These are phyloP conservation scores for Cyathus striatus DNA, from an alignment of 768 basidiomycete species.

Conservation along the genomic window DNA sequence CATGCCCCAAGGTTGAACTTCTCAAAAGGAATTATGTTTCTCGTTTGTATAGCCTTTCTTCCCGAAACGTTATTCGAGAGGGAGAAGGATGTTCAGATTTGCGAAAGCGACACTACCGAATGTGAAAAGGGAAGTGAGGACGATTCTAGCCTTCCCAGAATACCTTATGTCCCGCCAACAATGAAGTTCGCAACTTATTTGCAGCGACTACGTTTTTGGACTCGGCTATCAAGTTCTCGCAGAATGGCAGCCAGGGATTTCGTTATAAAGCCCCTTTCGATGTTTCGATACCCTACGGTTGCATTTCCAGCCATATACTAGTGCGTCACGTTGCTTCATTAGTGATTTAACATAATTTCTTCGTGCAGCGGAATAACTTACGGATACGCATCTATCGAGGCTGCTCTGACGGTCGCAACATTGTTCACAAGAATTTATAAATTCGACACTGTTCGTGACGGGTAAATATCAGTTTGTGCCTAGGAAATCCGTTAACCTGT, in stretches of 20 bases:
- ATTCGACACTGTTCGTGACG: conserved; percentile 31
- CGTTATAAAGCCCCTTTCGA: conserved; percentile 26
- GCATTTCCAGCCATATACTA: conserved; percentile 31
- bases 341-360: background rate
- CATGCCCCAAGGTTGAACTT: background rate
- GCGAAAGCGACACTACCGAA: conserved; percentile 6
- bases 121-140: conserved; percentile 3
- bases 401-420: conserved; percentile 31
- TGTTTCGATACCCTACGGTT: conserved; percentile 35
- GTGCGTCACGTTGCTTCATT: conserved; percentile 8
- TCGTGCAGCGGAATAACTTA: conserved; percentile 28
- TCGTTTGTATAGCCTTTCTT: conserved; percentile 28
- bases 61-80: conserved; percentile 38
- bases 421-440: conserved; percentile 30
- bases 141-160: conserved; percentile 5
- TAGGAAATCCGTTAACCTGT: too few species aligned
- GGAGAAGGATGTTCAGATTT: conserved; percentile 10
- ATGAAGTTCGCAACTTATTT: conserved; percentile 18
- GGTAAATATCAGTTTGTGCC: too few species aligned
- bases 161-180: conserved; percentile 18
- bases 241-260: conserved; percentile 20
- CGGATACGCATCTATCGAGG: conserved; percentile 34
- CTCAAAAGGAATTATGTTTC: conserved; percentile 18
- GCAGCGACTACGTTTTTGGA: conserved; percentile 23
- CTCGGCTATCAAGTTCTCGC: conserved; percentile 21